Base-by-base conservation (phyloP, 23 red algal species). In the Gracilaria caudata region DNA sequence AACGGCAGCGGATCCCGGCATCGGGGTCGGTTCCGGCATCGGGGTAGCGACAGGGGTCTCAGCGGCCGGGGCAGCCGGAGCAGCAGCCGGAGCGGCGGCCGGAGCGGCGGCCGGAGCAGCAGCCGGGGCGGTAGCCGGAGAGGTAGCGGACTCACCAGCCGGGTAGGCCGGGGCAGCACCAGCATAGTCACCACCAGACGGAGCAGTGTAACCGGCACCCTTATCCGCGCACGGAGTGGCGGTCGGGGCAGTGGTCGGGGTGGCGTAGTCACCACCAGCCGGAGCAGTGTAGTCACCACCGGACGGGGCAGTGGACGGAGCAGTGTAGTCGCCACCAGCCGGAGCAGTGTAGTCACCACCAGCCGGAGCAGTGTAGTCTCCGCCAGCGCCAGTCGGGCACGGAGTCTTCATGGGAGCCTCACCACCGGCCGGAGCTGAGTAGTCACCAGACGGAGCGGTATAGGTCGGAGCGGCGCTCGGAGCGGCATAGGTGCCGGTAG, bases 1-100 rank as follows among this genome's bases (percentile, higher is more conserved):
- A 49, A 89, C 24, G 45, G 85, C 85, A 37, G 85, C 85, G 43
- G 85, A 75, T 30, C 85, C 85, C 26, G 77, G 77, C 19, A 75
- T 49, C 70, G 70, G 70, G 13, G 70, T 75, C 10, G 70, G 33
- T 75, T 75, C 70, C 70, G 70, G 38, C 1, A 16, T 24, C 16
- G 65, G 20, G 8, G 29, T 39, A 19, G 65, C 74, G 36, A n/a
- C 40, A 20, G 73, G 73, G 26, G 49, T 13, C n/a, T 3, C 12
- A 33, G 77, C 47, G 28, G 77, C 77, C 33, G 55, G 41, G 10
- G 73, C 26, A 6, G 13, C 78, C 29, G 32, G 23, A 26, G 21
- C 51, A 26, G 47, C 21, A 19, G 78, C 37, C 47, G 78, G 54
- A 44, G 51, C 78, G n/a, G 28, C 39, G 38, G 78, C 78, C 78